A percentile compares a stretch with the other conserved stretches of the same genome.
Evolutionary conservation across 192 early-diverging fungal species (phyloP).

Genomic region (Entomortierella chlamydospora): DNA sequence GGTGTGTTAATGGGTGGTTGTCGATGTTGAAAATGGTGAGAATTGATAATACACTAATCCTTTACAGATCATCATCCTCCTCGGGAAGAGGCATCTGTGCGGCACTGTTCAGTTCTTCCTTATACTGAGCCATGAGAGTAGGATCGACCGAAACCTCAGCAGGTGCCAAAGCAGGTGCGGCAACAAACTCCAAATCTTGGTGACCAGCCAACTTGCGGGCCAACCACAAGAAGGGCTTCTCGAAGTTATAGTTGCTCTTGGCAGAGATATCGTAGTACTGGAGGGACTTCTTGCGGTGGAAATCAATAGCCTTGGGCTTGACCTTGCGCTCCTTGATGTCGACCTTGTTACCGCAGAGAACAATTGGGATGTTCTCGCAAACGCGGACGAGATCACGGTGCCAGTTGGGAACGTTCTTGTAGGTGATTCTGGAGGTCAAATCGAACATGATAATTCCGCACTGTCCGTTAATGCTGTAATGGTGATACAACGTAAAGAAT

Average conservation of each 20-base stretch:
- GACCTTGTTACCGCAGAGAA: conserved; percentile 99
- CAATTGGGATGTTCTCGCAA: conserved; percentile 99
- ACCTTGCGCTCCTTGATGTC: conserved; percentile 99
- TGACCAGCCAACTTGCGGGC: conserved; percentile 97
- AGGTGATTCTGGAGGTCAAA: conserved; percentile 99
- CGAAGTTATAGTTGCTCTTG: conserved; percentile 99
- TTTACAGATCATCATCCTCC: conserved; percentile 57
- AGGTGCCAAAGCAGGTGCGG: conserved; percentile 95
- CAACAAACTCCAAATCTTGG: conserved; percentile 95
- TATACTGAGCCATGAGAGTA: conserved; percentile 80
- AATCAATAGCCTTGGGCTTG: conserved; percentile 99
- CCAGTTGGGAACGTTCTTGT: conserved; percentile 99
- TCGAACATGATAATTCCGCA: conserved; percentile 99
- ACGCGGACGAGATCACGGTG: conserved; percentile 99
- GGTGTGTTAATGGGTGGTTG: not conserved
- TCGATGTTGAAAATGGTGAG: not conserved
- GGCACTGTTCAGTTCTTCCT: conserved; percentile 81
- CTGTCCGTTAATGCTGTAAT: conserved; percentile 93
- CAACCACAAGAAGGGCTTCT: conserved; percentile 99
- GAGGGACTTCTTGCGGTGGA: conserved; percentile 99
- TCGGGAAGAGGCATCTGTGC: conserved; percentile 90
- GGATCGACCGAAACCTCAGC: conserved; percentile 93
- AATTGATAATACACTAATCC: not conserved
- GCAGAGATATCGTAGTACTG: conserved; percentile 99
- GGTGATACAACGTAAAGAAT: not conserved